Evolutionary conservation across 2,329 filamentous ascomycete species (phyloP), one percentile per base, ranked within the genome.

Genomic region (Dothideomycetidae sp.): DNA sequence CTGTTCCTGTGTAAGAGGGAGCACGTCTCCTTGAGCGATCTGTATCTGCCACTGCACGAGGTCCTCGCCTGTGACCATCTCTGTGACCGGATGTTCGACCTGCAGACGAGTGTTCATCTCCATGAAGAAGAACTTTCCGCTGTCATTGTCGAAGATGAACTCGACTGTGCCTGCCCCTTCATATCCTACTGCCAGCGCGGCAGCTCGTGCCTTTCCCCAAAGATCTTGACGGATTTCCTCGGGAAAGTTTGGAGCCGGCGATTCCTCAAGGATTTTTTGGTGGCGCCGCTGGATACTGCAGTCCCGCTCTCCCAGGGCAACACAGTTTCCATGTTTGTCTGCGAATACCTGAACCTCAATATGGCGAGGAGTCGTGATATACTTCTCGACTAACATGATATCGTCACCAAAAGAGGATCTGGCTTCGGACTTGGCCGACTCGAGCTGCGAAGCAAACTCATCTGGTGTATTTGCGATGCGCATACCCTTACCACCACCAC

Each of bases 11-110:
- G 69, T 75, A 11, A 81, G 58, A 2, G 78, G 78, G 4, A 82
- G 62, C 35, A 62, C 65, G n/a, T 71, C 71, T 12, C 78, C 78
- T 50, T 78, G 73, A 32, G 88, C 82, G 30, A 96, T 80, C 50
- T 80, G 64, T 52, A 98, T 83, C 60, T 98, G 90, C 90, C 90
- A 98, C 53, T 88, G 78, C 3, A 98, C 90, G 23, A 98, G 62
- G 51, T 86, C 81, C 33, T 82, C 69, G 0, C 72, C 76, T 7
- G 78, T 82, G 2, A 81, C 75, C 67, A 80, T 76, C 53, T 86
- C 81, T 0, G 78, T 96, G 13, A 96, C 90, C 0, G 90, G 90
- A 52, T 98, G 90, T 61, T 98, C 90, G 34, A 98, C 90, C 59
- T 98, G 90, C 13, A 98, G 65, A 36, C 90, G 71, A 0, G 90